Evolutionary conservation across 176 grass and related monocot genomes (phyloP).

Genomic region (Carex myosuroides): DNA sequence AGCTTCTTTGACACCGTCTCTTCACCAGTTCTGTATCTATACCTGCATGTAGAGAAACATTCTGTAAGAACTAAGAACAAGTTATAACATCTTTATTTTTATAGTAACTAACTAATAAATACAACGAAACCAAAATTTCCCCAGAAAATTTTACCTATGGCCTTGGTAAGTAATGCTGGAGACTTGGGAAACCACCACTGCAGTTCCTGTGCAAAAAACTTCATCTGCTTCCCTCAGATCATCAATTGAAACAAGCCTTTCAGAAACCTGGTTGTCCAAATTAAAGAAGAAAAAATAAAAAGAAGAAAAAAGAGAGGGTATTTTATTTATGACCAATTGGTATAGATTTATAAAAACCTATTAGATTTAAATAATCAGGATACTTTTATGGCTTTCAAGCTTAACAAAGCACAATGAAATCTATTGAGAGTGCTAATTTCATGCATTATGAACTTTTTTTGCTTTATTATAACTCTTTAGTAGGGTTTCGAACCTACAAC

Average conservation of each 20-base stretch:
- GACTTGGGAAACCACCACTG: slow-evolving; percentile 68
- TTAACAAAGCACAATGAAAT: background rate
- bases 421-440: background rate
- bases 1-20: slow-evolving; percentile 45
- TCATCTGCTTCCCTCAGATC: slow-evolving; percentile 64
- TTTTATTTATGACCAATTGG: background rate
- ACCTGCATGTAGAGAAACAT: slow-evolving; percentile 24
- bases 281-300: too few relatives aligned
- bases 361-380: background rate
- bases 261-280: slow-evolving; percentile 40
- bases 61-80: background rate
- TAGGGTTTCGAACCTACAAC: too few relatives aligned
- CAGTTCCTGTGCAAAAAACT: slow-evolving; percentile 94
- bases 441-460: too few relatives aligned
- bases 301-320: background rate
- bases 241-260: slow-evolving; percentile 58
- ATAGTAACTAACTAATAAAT: background rate
- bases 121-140: background rate
- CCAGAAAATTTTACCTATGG: slow-evolving; percentile 28
- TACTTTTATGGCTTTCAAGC: background rate
- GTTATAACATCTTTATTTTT: background rate
- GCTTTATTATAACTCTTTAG: too few relatives aligned
- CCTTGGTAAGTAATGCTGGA: slow-evolving; percentile 49
- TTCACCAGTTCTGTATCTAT: slow-evolving; percentile 53
- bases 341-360: background rate